Conservation (phyloP, 164 flowering plant genomes). For the Macadamia integrifolia region DNA sequence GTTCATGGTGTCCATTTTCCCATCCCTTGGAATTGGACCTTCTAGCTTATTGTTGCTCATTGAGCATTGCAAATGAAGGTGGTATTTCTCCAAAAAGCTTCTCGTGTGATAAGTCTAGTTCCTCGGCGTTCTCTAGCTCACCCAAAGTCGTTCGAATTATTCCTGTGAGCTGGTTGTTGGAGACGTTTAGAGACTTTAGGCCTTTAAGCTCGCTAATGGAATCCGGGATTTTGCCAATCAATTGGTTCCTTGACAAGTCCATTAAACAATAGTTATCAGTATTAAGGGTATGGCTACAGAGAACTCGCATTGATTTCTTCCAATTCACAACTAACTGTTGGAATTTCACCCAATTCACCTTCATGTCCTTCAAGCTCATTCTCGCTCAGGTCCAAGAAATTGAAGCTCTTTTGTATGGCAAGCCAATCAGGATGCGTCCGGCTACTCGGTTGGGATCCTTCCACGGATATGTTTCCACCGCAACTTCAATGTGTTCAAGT, state of each 20-base stretch:
- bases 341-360: background rate
- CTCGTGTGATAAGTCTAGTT: constrained; percentile 42
- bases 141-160: constrained; percentile 38
- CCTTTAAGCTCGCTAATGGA: constrained; percentile 35
- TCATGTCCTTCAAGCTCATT: constrained; percentile 18
- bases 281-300: constrained; percentile 24
- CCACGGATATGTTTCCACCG: constrained; percentile 34
- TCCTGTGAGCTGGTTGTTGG: constrained; percentile 34
- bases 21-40: constrained; percentile 32
- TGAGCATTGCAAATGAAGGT: constrained; percentile 23
- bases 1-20: constrained; percentile 37
- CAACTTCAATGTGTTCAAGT: constrained; percentile 28
- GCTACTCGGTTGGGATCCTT: constrained; percentile 28
- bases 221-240: constrained; percentile 40
- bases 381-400: constrained; percentile 43
- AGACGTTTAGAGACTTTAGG: constrained; percentile 39
- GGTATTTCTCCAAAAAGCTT: constrained; percentile 41
- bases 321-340: constrained; percentile 21
- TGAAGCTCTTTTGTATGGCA: constrained; percentile 30
- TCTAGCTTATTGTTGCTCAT: constrained; percentile 34
- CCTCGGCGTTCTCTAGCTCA: constrained; percentile 30
- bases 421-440: constrained; percentile 40
- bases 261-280: constrained; percentile 30
- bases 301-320: constrained; percentile 41
- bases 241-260: constrained; percentile 41